Conservation (phyloP, 495 filamentous ascomycete genomes). For the Penicillium dipodomyicola region DNA sequence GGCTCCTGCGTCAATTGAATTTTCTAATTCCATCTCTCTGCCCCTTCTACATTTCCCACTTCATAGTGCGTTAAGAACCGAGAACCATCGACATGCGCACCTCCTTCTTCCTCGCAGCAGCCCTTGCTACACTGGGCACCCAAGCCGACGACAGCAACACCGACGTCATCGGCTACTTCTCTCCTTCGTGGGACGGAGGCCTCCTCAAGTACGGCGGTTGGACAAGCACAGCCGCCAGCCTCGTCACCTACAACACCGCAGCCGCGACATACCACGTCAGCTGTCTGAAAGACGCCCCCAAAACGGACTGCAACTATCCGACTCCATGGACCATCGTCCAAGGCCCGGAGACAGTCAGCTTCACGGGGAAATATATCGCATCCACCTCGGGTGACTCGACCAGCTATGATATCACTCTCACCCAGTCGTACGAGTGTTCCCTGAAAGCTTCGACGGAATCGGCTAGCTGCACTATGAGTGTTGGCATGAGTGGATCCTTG, state of each 20-base stretch:
- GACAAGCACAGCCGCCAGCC: slow-evolving; percentile 23
- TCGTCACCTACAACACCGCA: slow-evolving; percentile 14
- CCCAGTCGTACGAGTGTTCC: slow-evolving; percentile 18
- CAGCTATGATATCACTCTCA: slow-evolving; percentile 20
- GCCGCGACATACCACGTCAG: slow-evolving; percentile 25
- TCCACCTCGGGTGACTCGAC: slow-evolving; percentile 2
- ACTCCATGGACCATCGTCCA: slow-evolving; percentile 20
- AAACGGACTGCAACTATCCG: slow-evolving; percentile 19
- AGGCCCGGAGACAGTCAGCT: slow-evolving; percentile 20
- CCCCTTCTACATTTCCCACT: no score
- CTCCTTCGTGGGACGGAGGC: slow-evolving; percentile 4
- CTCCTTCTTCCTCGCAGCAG: slow-evolving; percentile 15
- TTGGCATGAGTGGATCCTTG: not conserved
- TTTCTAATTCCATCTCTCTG: no score
- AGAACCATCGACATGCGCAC: slow-evolving; percentile 10
- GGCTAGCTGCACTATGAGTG: slow-evolving; percentile 25
- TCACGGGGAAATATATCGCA: slow-evolving; percentile 17
- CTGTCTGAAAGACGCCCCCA: slow-evolving; percentile 20
- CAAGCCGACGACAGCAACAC: slow-evolving; percentile 7
- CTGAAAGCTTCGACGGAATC: slow-evolving; percentile 19
- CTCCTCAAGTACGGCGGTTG: slow-evolving; percentile 5
- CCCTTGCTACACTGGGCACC: slow-evolving; percentile 11
- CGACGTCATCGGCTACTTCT: slow-evolving; percentile 14
- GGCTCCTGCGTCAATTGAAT: no score
- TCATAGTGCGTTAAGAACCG: not conserved